Evolutionary conservation across 1,139 yeast genomes (phyloP).

Genomic region (Diutina rugosa): DNA sequence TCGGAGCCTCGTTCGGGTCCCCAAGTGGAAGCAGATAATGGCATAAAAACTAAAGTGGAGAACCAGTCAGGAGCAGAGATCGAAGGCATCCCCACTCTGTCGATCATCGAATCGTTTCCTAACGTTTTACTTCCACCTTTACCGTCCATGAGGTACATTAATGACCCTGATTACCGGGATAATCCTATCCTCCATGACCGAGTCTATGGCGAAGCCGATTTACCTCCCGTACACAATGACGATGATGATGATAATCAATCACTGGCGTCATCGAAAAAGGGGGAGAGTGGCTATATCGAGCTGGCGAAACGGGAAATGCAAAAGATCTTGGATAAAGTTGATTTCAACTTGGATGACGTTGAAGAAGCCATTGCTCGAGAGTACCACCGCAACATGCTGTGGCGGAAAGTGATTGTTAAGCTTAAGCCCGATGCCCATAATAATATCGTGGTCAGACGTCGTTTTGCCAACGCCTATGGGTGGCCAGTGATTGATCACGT

Average conservation of each 20-base stretch:
- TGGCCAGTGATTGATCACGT: slow-evolving; percentile 89
- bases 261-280: not conserved
- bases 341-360: slow-evolving; percentile 9
- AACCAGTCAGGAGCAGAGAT: slow-evolving; percentile 9
- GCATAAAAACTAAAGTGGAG: slow-evolving; percentile 5
- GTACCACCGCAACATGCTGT: slow-evolving; percentile 74
- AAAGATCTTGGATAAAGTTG: not conserved
- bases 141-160: slow-evolving; percentile 59
- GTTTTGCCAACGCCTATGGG: slow-evolving; percentile 90
- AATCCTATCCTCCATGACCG: slow-evolving; percentile 29
- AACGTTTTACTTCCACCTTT: slow-evolving; percentile 76
- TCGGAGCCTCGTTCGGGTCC: slow-evolving; percentile 6
- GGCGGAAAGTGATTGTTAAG: slow-evolving; percentile 87
- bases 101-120: slow-evolving; percentile 74
- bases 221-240: slow-evolving; percentile 10
- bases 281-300: slow-evolving; percentile 7
- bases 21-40: not conserved
- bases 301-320: not conserved
- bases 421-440: slow-evolving; percentile 93
- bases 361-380: slow-evolving; percentile 84
- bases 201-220: slow-evolving; percentile 21
- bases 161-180: slow-evolving; percentile 38
- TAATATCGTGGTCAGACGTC: slow-evolving; percentile 77
- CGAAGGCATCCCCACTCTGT: slow-evolving; percentile 43
- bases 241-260: not conserved